Conservation (phyloP, 2,329 filamentous ascomycete genomes). For the Fusarium globosum region DNA sequence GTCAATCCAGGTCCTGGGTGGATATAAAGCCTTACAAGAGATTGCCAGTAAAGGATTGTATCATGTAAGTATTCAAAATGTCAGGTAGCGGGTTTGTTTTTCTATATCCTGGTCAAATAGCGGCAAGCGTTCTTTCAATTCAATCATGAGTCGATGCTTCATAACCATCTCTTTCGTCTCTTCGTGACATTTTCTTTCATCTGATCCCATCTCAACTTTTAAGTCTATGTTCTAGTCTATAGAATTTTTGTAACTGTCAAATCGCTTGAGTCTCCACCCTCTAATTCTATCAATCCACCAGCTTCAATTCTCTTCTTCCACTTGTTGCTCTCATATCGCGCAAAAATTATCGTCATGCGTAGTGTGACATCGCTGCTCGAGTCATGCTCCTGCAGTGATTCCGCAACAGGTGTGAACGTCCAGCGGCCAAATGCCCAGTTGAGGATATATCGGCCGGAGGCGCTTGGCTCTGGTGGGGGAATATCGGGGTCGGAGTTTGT, state of each 20-base stretch:
- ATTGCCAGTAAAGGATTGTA: constrained; percentile 9
- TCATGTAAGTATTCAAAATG: constrained; percentile 9
- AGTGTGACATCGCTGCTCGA: constrained; percentile 67
- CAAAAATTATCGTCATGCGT: constrained; percentile 81
- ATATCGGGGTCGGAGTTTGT: constrained; percentile 63
- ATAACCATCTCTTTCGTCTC: constrained; percentile 30
- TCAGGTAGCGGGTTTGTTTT: constrained; percentile 27
- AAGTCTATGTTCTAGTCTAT: constrained; percentile 43
- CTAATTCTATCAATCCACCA: constrained; percentile 64
- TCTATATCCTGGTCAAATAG: constrained; percentile 28
- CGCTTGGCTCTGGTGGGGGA: constrained; percentile 48
- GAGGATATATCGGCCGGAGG: constrained; percentile 77
- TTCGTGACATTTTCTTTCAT: constrained; percentile 27
- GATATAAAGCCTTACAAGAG: constrained; percentile 28
- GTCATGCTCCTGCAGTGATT: constrained; percentile 60
- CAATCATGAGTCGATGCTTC: constrained; percentile 33
- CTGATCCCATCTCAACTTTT: constrained; percentile 25
- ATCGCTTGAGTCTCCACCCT: constrained; percentile 57
- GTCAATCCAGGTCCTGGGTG: constrained; percentile 39
- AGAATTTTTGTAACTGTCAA: constrained; percentile 64
- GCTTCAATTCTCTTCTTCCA: constrained; percentile 80
- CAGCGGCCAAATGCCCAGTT: constrained; percentile 99
- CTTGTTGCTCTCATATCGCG: constrained; percentile 77
- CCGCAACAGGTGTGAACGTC: constrained; percentile 77
- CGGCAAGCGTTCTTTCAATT: constrained; percentile 23